A percentile compares a stretch with the other conserved stretches of the same genome.
Conservation (phyloP, 768 basidiomycete genomes). For the Termitomyces sp. region DNA sequence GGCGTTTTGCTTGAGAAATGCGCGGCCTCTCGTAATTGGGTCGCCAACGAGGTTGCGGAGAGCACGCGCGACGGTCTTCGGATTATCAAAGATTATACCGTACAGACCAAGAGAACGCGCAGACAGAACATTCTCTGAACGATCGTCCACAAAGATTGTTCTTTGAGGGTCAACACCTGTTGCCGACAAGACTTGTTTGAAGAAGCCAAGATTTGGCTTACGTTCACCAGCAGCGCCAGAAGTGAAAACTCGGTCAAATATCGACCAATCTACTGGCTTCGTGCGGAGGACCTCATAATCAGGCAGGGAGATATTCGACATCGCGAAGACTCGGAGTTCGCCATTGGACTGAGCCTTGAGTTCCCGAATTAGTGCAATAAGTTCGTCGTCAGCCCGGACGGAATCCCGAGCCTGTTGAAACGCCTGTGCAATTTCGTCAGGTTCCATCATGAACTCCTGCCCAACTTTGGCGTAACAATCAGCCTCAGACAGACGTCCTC, state of each 20-base stretch:
- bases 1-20: constrained; percentile 39
- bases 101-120: constrained; percentile 55
- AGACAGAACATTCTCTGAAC: constrained; percentile 54
- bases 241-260: constrained; percentile 50
- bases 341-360: constrained; percentile 36
- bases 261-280: constrained; percentile 45
- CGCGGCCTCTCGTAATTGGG: constrained; percentile 39
- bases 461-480: constrained; percentile 42
- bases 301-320: constrained; percentile 57
- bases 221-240: constrained; percentile 51
- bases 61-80: constrained; percentile 36
- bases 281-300: constrained; percentile 45
- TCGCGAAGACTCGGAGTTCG: constrained; percentile 43
- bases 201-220: constrained; percentile 55
- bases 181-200: constrained; percentile 42
- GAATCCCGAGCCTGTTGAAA: constrained; percentile 48
- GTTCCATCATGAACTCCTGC: constrained; percentile 33
- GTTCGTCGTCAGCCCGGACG: constrained; percentile 39
- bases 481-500: constrained; percentile 39
- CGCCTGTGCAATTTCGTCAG: constrained; percentile 38
- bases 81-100: constrained; percentile 49
- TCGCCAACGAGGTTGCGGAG: constrained; percentile 47
- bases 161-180: constrained; percentile 41
- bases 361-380: constrained; percentile 44
- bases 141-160: constrained; percentile 59